Conservation (phyloP, 1,139 yeast species). For the Zygoascus sp. region DNA sequence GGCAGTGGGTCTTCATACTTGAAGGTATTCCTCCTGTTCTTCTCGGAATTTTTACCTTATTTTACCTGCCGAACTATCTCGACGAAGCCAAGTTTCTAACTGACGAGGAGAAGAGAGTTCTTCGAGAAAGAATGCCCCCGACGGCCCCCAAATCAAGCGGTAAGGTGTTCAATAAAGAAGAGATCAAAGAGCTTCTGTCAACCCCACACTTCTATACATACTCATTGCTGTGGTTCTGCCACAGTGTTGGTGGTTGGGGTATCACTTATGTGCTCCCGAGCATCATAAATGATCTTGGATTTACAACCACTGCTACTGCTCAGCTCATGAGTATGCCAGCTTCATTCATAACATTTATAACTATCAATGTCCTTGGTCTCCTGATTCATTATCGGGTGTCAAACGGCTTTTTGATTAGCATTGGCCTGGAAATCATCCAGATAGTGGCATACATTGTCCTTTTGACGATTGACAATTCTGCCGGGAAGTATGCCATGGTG, state of each 20-base stretch:
- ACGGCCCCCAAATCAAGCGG: neutral
- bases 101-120: slow-evolving; percentile 43
- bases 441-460: neutral
- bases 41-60: slow-evolving; percentile 45
- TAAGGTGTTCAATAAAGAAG: slow-evolving; percentile 16
- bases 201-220: slow-evolving; percentile 33
- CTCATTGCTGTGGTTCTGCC: slow-evolving; percentile 19
- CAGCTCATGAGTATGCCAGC: slow-evolving; percentile 35
- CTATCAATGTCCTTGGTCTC: neutral
- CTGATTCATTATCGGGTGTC: neutral
- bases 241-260: slow-evolving; percentile 24
- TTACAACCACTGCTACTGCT: slow-evolving; percentile 23
- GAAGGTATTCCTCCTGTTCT: slow-evolving; percentile 54
- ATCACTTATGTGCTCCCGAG: slow-evolving; percentile 34
- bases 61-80: slow-evolving; percentile 34
- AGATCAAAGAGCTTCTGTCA: slow-evolving; percentile 29
- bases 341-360: neutral
- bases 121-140: slow-evolving; percentile 24
- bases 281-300: slow-evolving; percentile 33
- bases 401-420: neutral
- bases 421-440: neutral
- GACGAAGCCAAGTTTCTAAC: slow-evolving; percentile 42
- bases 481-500: slow-evolving; percentile 1
- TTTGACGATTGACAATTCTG: neutral
- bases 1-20: slow-evolving; percentile 58